Base-by-base conservation (phyloP, 2,329 filamentous ascomycete species). In the Epicoccum nigrum region DNA sequence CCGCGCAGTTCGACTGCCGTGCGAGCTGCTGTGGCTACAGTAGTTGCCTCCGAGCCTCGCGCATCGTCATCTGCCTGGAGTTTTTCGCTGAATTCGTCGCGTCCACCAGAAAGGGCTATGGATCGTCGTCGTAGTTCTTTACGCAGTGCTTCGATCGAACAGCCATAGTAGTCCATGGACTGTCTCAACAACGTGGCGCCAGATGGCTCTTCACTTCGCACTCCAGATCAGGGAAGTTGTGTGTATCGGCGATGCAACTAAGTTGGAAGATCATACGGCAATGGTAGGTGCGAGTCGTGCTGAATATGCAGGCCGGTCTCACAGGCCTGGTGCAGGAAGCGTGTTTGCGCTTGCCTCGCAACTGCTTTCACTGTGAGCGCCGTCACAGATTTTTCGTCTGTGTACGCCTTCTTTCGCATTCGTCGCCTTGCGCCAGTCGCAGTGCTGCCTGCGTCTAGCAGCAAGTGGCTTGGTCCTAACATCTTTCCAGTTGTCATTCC, bases 81-180 rank as follows among this genome's bases (percentile, higher is more conserved):
- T 13, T 20, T 40, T 35, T 69, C 65, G 45, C 57, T 59, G 28
- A 65, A 53, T 20, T 54, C 44, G 41, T 69, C 65, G 11, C 43
- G 48, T 15, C 32, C 37, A 5, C 55, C 56, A n/a, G 16, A 31
- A 7, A 53, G 41, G 11, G 16, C 32, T 41, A 45, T 45, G 4
- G 54, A 40, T 15, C 65, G 65, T 4, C 65, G 57, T 25, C 27
- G 37, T 13, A 62, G 33, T 43, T 69, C 67, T 27, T 28, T 43
- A 15, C 43, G 33, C 7, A 69, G 51, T 7, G 61, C 47, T 13
- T 45, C 44, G 8, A 39, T 41, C 1, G 62, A 31, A 39, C 63
- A 68, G 20, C 38, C 47, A 45, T 68, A 68, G 27, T 68, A 69
- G 34, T 62, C 53, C 65, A 65, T 69, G 34, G 42, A 48, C 25